Evolutionary conservation across 352 stramenopile genomes (phyloP), one percentile per base, ranked within the genome.

Genomic region (Globisporangium lucens): DNA sequence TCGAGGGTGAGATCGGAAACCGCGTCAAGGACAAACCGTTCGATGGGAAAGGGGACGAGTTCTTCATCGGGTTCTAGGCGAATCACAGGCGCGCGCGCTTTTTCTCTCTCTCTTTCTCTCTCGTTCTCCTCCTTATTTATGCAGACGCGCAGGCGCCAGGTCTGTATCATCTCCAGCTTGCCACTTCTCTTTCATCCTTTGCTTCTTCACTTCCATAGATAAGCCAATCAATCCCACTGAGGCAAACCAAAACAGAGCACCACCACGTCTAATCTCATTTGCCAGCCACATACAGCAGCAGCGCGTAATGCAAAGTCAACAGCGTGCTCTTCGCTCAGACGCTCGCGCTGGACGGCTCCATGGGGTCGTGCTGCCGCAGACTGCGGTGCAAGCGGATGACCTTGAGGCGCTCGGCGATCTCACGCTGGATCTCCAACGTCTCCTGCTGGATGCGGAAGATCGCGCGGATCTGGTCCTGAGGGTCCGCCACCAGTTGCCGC

Each of bases 1-100:
- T 90, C 55, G 85, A 92, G 70, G 82, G 79, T 47, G 80, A 94
- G 64, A 87, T 89, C 64, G 81, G 80, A 59, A 86, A 90, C 66
- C 78, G 82, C 53, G 77, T 74, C 60, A 89, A 87, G 63, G 83
- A 93, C 68, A 76, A 80, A 46, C 70, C 80, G n/a, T 90, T 90
- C 59, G 75, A 94, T 46, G 82, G 84, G 10, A 75, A 77, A n/a
- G 84, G 79, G 53, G 72, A 90, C 66, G 77, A 89, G 49, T 85
- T 80, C 63, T 91, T 93, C 53, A 61, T 87, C 41, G 85, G 75
- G n/a, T 93, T 91, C 56, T 93, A 89, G 69, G 6, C 13, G 30
- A n/a, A 20, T 17, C 29, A 27, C 29, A 3, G 8, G 6, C 52
- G 24, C 27, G 8, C 30, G 30, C 30, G 29, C 29, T 3, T 5